These are phyloP conservation scores for Cordyceps militaris DNA, from an alignment of 2,329 filamentous ascomycete species.

Conservation along the genomic window DNA sequence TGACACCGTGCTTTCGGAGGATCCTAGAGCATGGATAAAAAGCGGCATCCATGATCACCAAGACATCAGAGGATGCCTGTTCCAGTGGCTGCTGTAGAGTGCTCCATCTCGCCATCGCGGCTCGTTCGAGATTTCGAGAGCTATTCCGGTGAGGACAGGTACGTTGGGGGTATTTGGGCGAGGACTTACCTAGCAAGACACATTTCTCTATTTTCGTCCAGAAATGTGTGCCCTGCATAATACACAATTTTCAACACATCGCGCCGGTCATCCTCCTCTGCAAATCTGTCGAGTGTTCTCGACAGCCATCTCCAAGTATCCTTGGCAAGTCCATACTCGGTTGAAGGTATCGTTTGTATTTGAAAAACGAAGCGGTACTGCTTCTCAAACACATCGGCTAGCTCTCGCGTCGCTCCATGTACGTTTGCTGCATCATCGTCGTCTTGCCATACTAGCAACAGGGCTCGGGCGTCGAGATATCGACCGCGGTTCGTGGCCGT, in stretches of 20 bases:
- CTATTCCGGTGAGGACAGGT: slow-evolving; percentile 26
- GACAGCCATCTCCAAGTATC: slow-evolving; percentile 48
- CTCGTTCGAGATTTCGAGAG: slow-evolving; percentile 38
- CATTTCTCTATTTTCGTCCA: slow-evolving; percentile 51
- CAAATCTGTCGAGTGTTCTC: slow-evolving; percentile 44
- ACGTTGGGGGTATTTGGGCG: background rate
- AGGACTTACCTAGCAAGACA: slow-evolving; percentile 45
- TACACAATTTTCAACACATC: slow-evolving; percentile 54
- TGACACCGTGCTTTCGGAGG: slow-evolving; percentile 43
- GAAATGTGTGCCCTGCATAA: slow-evolving; percentile 48
- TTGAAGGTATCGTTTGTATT: slow-evolving; percentile 42
- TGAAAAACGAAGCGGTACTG: slow-evolving; percentile 46
- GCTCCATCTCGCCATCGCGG: slow-evolving; percentile 47
- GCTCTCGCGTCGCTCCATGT: slow-evolving; percentile 36
- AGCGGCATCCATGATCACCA: slow-evolving; percentile 52
- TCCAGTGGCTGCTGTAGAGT: slow-evolving; percentile 50
- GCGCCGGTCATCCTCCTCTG: slow-evolving; percentile 45
- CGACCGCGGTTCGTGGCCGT: slow-evolving; percentile 44
- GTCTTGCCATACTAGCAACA: slow-evolving; percentile 52
- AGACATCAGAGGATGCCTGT: slow-evolving; percentile 46
- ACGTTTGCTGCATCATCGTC: slow-evolving; percentile 40
- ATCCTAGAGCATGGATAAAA: slow-evolving; percentile 50
- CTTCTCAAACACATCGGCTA: slow-evolving; percentile 44
- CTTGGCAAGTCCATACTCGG: slow-evolving; percentile 36
- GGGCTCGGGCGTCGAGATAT: slow-evolving; percentile 44